These are phyloP conservation scores for Cyclotella atomus DNA, from an alignment of 108 stramenopile genomes.

Conservation along the genomic window DNA sequence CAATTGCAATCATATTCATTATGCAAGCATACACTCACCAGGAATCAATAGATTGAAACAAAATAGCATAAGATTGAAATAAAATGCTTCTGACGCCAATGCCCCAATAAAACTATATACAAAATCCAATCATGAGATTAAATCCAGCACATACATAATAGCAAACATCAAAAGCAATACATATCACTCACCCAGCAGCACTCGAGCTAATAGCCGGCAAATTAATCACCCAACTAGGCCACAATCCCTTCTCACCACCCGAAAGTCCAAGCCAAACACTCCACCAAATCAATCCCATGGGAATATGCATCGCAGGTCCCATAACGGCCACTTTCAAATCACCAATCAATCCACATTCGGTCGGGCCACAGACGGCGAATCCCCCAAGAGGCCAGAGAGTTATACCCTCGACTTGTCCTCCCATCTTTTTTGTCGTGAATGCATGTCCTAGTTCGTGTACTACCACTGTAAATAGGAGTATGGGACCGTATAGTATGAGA, in stretches of 20 bases:
- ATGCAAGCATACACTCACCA: too few relatives aligned
- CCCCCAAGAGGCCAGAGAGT: conserved; percentile 62
- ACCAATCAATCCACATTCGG: conserved; percentile 22
- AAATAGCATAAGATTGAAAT: conserved; percentile 34
- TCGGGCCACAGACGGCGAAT: conserved; percentile 50
- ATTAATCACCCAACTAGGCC: conserved; percentile 14
- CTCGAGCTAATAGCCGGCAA: conserved; percentile 21
- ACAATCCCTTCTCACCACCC: conserved; percentile 14
- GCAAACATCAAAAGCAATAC: too few relatives aligned
- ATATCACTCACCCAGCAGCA: conserved; percentile 43
- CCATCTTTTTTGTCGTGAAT: conserved; percentile 37
- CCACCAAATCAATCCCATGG: conserved; percentile 51
- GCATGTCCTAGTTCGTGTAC: conserved; percentile 61
- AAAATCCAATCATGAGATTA: too few relatives aligned
- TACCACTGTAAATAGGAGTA: conserved; percentile 40
- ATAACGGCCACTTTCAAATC: conserved; percentile 52
- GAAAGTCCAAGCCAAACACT: not conserved
- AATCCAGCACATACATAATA: too few relatives aligned
- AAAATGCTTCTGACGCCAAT: conserved; percentile 39
- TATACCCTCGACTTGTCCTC: conserved; percentile 51
- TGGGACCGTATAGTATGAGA: conserved; percentile 42
- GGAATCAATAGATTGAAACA: conserved; percentile 44
- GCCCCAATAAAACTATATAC: conserved; percentile 35
- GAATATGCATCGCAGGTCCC: conserved; percentile 57
- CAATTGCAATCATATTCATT: too few relatives aligned